Conservation (phyloP, 108 stramenopile species). For the Pseudonitzschia pungens region DNA sequence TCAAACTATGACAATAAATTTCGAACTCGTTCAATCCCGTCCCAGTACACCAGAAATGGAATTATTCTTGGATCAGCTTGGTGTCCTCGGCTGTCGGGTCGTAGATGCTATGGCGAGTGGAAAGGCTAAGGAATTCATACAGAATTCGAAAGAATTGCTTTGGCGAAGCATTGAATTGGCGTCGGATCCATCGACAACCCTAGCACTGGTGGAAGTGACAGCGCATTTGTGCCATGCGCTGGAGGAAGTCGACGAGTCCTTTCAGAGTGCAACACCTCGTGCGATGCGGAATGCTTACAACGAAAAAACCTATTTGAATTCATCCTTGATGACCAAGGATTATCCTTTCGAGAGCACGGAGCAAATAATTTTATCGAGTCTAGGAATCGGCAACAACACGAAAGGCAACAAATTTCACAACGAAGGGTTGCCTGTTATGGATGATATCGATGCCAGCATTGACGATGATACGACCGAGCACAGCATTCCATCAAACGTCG, state of each 20-base stretch:
- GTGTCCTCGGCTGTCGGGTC: conserved; percentile 54
- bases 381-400: conserved; percentile 25
- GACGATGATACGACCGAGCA: conserved; percentile 1
- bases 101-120: conserved; percentile 62
- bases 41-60: conserved; percentile 66
- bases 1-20: background rate
- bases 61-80: conserved; percentile 53
- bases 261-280: conserved; percentile 16
- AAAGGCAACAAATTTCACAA: conserved; percentile 6
- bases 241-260: conserved; percentile 43
- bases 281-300: conserved; percentile 27
- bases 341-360: conserved; percentile 42
- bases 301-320: conserved; percentile 16
- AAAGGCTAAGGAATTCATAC: conserved; percentile 56
- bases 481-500: conserved; percentile 29
- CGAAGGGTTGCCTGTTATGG: background rate
- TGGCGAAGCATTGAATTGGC: conserved; percentile 60
- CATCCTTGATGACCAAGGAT: conserved; percentile 18
- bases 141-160: conserved; percentile 45
- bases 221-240: conserved; percentile 81
- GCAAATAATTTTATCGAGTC: conserved; percentile 43
- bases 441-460: conserved; percentile 9
- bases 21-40: too few species aligned
- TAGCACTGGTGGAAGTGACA: conserved; percentile 79
- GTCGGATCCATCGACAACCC: conserved; percentile 57